These are phyloP conservation scores for Diaporthe eres DNA, from an alignment of 2,329 filamentous ascomycete species.

Conservation along the genomic window DNA sequence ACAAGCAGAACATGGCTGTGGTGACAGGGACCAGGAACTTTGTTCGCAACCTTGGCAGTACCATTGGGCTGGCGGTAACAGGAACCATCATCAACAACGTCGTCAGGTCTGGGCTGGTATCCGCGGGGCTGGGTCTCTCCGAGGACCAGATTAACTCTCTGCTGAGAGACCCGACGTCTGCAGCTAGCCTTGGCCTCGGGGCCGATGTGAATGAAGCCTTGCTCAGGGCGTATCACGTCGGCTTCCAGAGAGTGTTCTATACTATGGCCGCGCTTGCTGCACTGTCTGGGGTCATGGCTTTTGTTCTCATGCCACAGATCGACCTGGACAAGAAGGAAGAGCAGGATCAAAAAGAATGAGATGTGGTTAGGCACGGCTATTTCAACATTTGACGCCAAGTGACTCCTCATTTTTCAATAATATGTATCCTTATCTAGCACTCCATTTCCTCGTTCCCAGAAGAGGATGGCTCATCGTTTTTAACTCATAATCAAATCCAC, in stretches of 20 bases:
- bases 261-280: slow-evolving; percentile 1
- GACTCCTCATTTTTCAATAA: background rate
- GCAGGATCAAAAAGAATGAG: background rate
- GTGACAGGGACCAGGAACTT: slow-evolving; percentile 42
- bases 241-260: slow-evolving; percentile 12
- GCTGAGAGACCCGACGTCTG: background rate
- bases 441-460: background rate
- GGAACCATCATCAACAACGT: slow-evolving; percentile 30
- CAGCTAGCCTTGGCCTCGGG: background rate
- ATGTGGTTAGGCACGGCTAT: no score
- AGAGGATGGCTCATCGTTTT: background rate
- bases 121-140: background rate
- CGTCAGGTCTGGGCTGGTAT: slow-evolving; percentile 14
- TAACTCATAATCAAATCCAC: background rate
- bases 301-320: background rate
- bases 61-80: slow-evolving; percentile 29
- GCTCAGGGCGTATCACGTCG: background rate
- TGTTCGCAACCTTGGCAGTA: slow-evolving; percentile 37
- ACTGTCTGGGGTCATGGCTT: background rate
- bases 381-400: background rate
- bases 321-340: slow-evolving; percentile 2
- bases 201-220: background rate
- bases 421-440: background rate
- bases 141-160: background rate
- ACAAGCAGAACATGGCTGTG: slow-evolving; percentile 40